Evolutionary conservation across 129 eudicot species (phyloP).

Genomic region (Arctium minus): DNA sequence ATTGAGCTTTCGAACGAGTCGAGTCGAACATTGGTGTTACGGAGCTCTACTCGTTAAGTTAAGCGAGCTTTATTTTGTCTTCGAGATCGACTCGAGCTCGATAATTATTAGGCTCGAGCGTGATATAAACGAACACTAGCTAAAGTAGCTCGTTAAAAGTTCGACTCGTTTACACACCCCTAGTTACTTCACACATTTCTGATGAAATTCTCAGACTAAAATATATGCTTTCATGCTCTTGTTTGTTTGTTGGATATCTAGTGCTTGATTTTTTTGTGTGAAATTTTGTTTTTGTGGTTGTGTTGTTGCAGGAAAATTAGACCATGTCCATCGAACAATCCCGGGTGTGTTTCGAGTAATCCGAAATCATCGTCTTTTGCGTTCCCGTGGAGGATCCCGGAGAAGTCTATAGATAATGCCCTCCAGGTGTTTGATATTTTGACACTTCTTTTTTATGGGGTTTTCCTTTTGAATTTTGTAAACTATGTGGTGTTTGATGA

Average conservation of each 20-base stretch:
- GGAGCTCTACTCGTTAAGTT: too few species aligned
- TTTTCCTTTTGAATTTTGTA: background rate
- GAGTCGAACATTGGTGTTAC: too few species aligned
- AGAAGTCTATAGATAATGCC: slow-evolving; percentile 45
- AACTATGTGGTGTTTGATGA: background rate
- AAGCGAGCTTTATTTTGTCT: too few species aligned
- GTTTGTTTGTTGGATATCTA: too few species aligned
- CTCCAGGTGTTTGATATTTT: slow-evolving; percentile 46
- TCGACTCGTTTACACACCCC: too few species aligned
- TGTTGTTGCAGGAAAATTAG: slow-evolving; percentile 69
- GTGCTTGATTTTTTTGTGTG: background rate
- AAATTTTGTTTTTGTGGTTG: background rate
- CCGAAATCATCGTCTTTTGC: slow-evolving; percentile 70
- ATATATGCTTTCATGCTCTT: too few species aligned
- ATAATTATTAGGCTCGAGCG: too few species aligned
- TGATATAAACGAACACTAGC: too few species aligned
- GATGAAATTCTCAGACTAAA: background rate
- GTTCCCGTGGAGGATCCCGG: slow-evolving; percentile 74
- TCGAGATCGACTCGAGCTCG: too few species aligned
- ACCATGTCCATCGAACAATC: slow-evolving; percentile 81
- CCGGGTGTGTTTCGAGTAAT: slow-evolving; percentile 84
- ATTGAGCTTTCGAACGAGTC: too few species aligned
- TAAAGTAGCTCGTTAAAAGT: too few species aligned
- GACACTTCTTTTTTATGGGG: background rate
- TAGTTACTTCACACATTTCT: background rate